phyloP scores from a whole-genome alignment of 148 eudicot genomes.

The Nepenthes mirabilis region DNA sequence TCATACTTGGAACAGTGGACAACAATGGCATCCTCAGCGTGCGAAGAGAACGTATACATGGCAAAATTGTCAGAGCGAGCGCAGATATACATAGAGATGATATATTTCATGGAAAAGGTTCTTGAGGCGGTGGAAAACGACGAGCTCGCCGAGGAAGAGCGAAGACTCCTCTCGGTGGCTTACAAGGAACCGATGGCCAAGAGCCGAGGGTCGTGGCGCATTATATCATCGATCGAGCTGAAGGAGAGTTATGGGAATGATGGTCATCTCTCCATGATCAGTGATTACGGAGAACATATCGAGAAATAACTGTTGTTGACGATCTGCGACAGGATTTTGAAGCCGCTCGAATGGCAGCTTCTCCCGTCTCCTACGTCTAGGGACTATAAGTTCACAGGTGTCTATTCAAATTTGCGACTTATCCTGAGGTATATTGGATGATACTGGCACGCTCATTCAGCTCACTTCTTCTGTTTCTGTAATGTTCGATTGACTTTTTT shows the following conservation, averaged over 20 bases:
- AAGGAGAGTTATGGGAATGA: constrained; percentile 24
- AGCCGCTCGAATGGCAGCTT: constrained; percentile 15
- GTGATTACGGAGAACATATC: constrained; percentile 13
- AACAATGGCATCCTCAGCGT: not conserved
- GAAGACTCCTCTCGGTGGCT: constrained; percentile 4
- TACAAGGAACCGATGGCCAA: constrained; percentile 16
- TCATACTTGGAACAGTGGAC: too few species aligned
- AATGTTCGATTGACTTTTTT: not conserved
- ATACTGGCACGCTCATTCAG: constrained; percentile 10
- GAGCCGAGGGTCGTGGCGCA: constrained; percentile 22
- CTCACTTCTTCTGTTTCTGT: not conserved
- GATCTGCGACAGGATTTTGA: constrained; percentile 20
- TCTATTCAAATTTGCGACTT: not conserved
- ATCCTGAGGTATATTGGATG: constrained; percentile 15
- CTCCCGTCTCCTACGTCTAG: constrained; percentile 12
- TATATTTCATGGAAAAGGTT: constrained; percentile 12
- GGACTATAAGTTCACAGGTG: constrained; percentile 13
- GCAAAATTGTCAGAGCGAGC: constrained; percentile 13
- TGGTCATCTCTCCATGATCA: constrained; percentile 8
- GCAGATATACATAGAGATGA: constrained; percentile 17
- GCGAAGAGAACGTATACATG: constrained; percentile 11
- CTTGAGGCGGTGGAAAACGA: constrained; percentile 1
- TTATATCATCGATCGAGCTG: constrained; percentile 27
- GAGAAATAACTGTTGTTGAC: constrained; percentile 14
- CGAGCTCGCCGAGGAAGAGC: constrained; percentile 13